A percentile compares a stretch with the other conserved stretches of the same genome.
Evolutionary conservation across 768 basidiomycete genomes (phyloP).

Genomic region (Suillus paluster): DNA sequence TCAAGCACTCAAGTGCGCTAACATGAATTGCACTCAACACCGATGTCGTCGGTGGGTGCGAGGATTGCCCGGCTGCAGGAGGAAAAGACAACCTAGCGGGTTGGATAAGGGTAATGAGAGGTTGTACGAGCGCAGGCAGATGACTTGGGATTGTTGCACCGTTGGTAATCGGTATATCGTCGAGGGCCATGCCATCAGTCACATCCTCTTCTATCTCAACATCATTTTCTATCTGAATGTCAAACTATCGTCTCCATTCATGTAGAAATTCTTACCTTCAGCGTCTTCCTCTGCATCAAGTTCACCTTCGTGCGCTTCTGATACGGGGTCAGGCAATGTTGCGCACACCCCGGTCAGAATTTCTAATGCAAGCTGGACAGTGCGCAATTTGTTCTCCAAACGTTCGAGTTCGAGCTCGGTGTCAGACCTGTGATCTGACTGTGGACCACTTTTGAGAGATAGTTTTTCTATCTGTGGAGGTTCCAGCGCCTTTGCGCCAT

Average conservation of each 20-base stretch:
- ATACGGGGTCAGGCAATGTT: conserved; percentile 78
- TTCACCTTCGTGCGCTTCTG: conserved; percentile 38
- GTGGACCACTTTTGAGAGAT: conserved; percentile 66
- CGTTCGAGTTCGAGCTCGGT: conserved; percentile 73
- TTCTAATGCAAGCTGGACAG: conserved; percentile 84
- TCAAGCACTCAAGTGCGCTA: conserved; percentile 86
- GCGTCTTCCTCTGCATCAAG: conserved; percentile 36
- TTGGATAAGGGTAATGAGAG: conserved; percentile 69
- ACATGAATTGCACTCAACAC: conserved; percentile 83
- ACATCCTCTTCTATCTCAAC: conserved; percentile 41
- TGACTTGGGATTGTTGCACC: conserved; percentile 37
- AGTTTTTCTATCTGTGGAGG: conserved; percentile 56
- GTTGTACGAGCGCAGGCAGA: conserved; percentile 65
- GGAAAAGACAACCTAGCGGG: conserved; percentile 86
- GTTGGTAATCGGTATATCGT: conserved; percentile 30
- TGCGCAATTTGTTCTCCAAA: conserved; percentile 72
- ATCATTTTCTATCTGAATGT: conserved; percentile 48
- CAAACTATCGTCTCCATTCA: conserved; percentile 34
- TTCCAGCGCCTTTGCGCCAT: conserved; percentile 45
- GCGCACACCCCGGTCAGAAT: conserved; percentile 89
- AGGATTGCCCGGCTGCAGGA: conserved; percentile 66
- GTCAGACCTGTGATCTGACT: conserved; percentile 75
- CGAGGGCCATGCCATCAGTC: conserved; percentile 25
- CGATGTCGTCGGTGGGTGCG: conserved; percentile 89
- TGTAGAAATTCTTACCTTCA: conserved; percentile 36